Conservation (phyloP, 2,329 filamentous ascomycete genomes). For the Fusarium zealandicum region DNA sequence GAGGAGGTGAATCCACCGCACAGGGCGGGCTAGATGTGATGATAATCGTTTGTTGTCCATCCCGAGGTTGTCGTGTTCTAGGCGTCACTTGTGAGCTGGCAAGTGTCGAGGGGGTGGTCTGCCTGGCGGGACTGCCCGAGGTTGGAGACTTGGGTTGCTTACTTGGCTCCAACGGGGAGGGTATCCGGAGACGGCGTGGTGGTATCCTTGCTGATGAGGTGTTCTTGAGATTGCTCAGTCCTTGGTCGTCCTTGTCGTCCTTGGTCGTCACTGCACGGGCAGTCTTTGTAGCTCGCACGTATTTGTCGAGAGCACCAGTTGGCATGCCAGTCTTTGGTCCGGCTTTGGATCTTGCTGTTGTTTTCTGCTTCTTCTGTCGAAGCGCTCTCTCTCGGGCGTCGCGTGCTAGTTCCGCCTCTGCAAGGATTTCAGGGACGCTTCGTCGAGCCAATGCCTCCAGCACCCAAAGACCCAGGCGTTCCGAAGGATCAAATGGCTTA, state of each 20-base stretch:
- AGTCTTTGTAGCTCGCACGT: constrained; percentile 51
- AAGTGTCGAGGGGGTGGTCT: constrained; percentile 48
- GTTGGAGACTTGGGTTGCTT: constrained; percentile 46
- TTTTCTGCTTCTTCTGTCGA: constrained; percentile 20
- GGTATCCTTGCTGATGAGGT: constrained; percentile 9
- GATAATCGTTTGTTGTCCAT: constrained; percentile 50
- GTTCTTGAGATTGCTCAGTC: constrained; percentile 2
- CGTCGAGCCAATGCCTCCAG: constrained; percentile 46
- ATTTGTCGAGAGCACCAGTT: constrained; percentile 50
- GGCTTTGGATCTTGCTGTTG: constrained; percentile 26
- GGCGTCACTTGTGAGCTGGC: constrained; percentile 53
- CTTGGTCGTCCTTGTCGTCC: constrained; percentile 7
- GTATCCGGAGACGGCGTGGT: constrained; percentile 33
- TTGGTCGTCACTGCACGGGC: constrained; percentile 9
- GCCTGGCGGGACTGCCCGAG: constrained; percentile 32
- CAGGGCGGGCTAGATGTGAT: constrained; percentile 54
- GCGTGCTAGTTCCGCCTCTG: constrained; percentile 42
- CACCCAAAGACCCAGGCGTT: constrained; percentile 56
- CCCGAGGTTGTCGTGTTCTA: constrained; percentile 44
- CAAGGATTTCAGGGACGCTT: constrained; percentile 37
- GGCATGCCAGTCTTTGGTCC: constrained; percentile 32
- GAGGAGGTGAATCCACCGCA: constrained; percentile 41
- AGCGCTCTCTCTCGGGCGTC: neutral
- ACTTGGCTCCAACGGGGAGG: constrained; percentile 44
- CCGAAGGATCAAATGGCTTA: constrained; percentile 66